phyloP scores from a whole-genome alignment of 768 basidiomycete species.

The Kwoniella dejecticola region DNA sequence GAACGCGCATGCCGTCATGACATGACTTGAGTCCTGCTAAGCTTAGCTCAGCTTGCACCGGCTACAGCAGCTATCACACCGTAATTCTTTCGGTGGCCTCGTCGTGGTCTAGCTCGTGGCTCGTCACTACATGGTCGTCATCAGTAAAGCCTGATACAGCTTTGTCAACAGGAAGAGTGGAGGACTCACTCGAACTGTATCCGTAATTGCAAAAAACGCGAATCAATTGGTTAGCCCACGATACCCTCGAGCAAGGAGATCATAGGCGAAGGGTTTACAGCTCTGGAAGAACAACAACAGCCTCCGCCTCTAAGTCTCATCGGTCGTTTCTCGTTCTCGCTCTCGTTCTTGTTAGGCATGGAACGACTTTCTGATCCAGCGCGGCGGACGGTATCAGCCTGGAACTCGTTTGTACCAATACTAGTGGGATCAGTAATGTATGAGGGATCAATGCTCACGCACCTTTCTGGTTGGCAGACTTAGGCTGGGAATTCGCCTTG shows the following conservation, averaged over 20 bases:
- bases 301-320: constrained; percentile 11
- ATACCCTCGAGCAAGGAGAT: no score
- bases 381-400: not conserved
- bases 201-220: not conserved
- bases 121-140: not conserved
- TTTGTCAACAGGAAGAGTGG: not conserved
- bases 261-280: no score
- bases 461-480: no score
- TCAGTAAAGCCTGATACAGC: not conserved
- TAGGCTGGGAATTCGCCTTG: no score
- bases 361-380: not conserved
- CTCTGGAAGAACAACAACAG: constrained; percentile 4
- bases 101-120: not conserved
- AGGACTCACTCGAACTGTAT: constrained; percentile 7
- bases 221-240: no score
- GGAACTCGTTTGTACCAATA: no score
- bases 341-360: not conserved
- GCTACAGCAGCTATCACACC: constrained; percentile 7
- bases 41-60: constrained; percentile 1
- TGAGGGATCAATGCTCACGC: no score
- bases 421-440: no score
- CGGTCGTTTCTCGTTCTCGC: not conserved
- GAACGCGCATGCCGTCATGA: no score
- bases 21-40: no score
- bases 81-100: constrained; percentile 5